Percentiles rank a stretch among this genome's conserved stretches.
phyloP scores from a whole-genome alignment of 495 filamentous ascomycete species.

The Penicillium longicatenatum region DNA sequence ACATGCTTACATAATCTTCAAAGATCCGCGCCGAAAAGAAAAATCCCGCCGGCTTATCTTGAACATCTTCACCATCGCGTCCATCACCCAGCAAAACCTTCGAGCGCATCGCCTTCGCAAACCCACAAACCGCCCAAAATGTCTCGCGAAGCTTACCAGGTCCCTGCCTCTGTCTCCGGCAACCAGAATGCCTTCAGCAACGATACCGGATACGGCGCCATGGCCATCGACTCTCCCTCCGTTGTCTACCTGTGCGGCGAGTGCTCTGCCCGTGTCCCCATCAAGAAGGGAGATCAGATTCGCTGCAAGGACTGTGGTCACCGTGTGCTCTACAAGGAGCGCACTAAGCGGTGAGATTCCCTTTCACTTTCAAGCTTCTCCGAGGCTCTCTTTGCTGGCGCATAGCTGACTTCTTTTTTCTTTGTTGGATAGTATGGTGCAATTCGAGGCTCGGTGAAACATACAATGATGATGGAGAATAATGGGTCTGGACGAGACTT shows the following conservation, averaged over 20 bases:
- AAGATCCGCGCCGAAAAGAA: background rate
- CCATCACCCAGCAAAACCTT: background rate
- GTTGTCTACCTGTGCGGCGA: slow-evolving; percentile 93
- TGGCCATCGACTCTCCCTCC: slow-evolving; percentile 40
- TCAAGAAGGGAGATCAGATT: slow-evolving; percentile 85
- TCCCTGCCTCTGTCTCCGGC: slow-evolving; percentile 39
- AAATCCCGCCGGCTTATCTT: background rate
- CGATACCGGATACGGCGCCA: slow-evolving; percentile 30
- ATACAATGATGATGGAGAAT: background rate
- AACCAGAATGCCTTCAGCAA: slow-evolving; percentile 42
- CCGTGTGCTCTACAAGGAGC: slow-evolving; percentile 94
- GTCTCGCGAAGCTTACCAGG: slow-evolving; percentile 55
- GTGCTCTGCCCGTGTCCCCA: slow-evolving; percentile 77
- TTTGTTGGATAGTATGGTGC: slow-evolving; percentile 74
- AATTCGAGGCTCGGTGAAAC: slow-evolving; percentile 87
- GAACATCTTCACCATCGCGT: background rate
- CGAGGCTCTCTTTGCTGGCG: slow-evolving; percentile 4
- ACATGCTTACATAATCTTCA: background rate
- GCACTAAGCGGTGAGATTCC: slow-evolving; percentile 83
- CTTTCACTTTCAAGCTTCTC: background rate
- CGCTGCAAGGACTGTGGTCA: slow-evolving; percentile 96
- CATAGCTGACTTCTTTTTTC: slow-evolving; percentile 17
- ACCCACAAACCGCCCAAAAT: slow-evolving; percentile 19
- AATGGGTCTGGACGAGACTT: background rate
- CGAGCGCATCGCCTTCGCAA: background rate